Evolutionary conservation across 805 yeast species (phyloP).

Genomic region (Candida caryicola): DNA sequence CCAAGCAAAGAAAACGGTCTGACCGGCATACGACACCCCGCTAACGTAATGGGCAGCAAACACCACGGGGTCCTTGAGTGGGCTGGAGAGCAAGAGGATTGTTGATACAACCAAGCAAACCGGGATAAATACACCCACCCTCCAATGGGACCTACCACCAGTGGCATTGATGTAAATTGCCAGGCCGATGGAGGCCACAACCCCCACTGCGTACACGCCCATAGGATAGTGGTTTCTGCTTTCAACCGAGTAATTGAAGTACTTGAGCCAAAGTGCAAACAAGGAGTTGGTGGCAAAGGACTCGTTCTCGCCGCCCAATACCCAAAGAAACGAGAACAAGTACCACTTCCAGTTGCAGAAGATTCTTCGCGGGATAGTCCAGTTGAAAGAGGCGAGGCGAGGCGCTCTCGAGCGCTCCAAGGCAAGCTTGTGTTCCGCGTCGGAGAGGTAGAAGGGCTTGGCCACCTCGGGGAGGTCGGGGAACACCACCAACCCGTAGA

Average conservation of each 20-base stretch:
- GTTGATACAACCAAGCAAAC: slow-evolving; percentile 43
- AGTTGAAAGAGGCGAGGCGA: slow-evolving; percentile 26
- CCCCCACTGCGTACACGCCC: slow-evolving; percentile 53
- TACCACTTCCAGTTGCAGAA: slow-evolving; percentile 57
- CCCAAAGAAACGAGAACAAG: slow-evolving; percentile 51
- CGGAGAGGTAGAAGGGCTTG: slow-evolving; percentile 34
- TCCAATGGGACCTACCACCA: slow-evolving; percentile 48
- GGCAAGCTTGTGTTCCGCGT: slow-evolving; percentile 42
- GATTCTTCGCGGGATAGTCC: slow-evolving; percentile 36
- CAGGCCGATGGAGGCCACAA: slow-evolving; percentile 42
- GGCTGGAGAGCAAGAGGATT: slow-evolving; percentile 44
- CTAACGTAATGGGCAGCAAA: slow-evolving; percentile 56
- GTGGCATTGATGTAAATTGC: slow-evolving; percentile 44
- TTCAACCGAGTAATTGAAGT: slow-evolving; percentile 40
- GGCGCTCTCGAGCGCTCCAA: slow-evolving; percentile 18
- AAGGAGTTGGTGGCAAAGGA: slow-evolving; percentile 46
- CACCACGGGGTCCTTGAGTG: slow-evolving; percentile 35
- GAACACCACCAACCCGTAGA: slow-evolving; percentile 55
- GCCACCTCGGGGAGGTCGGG: slow-evolving; percentile 55
- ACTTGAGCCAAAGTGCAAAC: slow-evolving; percentile 46
- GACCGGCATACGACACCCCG: slow-evolving; percentile 57
- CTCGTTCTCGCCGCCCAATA: slow-evolving; percentile 48
- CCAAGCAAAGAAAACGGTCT: slow-evolving; percentile 62
- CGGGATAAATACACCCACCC: slow-evolving; percentile 46
- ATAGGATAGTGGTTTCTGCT: slow-evolving; percentile 53